Evolutionary conservation across 1,139 yeast species (phyloP), one percentile per base, ranked within the genome.

Genomic region (Scheffersomyces parashehatae): DNA sequence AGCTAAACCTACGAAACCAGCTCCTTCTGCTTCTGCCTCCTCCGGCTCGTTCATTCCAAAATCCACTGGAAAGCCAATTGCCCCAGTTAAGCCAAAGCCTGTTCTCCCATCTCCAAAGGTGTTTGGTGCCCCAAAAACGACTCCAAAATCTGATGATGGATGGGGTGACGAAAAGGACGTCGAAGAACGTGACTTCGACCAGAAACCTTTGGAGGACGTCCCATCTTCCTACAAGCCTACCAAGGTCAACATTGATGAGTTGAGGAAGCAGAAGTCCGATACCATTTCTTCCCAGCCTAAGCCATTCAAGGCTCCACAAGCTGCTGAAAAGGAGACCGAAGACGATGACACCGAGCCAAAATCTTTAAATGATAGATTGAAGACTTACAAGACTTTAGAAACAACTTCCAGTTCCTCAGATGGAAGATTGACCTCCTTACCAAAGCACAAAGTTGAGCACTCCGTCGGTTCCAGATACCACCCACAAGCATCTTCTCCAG

Each of bases 181-280:
- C 39, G 77, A 83, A 60, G 91, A 82, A 54, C 78, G 93, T 58
- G 93, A 86, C 57, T 82, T 86, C 52, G 59, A 71, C 7, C 64
- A 80, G 53, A 71, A 79, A 41, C 93, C 93, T 29, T 68, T 86
- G 54, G 82, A 76, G 71, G 58, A 67, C 42, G 68, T 81, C 20
- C 82, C 85, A 28, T 73, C 88, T 10, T 82, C 89, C n/a, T 85
- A 85, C 62, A 78, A 77, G 56, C 89, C 95, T 34, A 79, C 87
- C 28, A 74, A 73, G 53, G 79, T 74, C 30, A 58, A 74, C 48
- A 73, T 74, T 49, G 67, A 58, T 11, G 70, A 66, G 43, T 70
- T 74, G 57, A 67, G 79, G 56, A 68, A 67, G 40, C 75, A 71
- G 46, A 74, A 74, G 47, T 69, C 79, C 4, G 79, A 74, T 52